Evolutionary conservation across 2,329 filamentous ascomycete species (phyloP), one percentile per base, ranked within the genome.

Genomic region (Ophiosphaerella korrae): DNA sequence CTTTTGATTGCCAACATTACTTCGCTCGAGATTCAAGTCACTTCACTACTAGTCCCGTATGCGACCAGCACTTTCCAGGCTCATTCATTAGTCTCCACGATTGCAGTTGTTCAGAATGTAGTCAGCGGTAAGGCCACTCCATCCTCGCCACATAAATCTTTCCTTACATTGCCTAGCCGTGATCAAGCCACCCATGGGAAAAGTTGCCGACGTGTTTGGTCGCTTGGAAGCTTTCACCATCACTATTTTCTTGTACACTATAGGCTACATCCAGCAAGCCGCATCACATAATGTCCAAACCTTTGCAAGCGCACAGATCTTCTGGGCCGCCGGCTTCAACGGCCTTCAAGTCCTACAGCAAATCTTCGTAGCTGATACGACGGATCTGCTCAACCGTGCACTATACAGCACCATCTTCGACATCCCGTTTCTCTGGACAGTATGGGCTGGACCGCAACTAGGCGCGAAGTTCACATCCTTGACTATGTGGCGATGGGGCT

Each of bases 1-100:
- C 66, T 86, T 53, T 76, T 86, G 48, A 84, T 88, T 75, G 84
- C 85, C 16, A 87, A 84, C 60, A 81, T 82, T 42, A 87, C 84
- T 5, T 88, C 85, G n/a, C 77, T 88, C 14, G 86, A 88, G 67
- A 80, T 80, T 13, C 86, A 88, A 64, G 84, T 84, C 7, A 85
- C 85, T 2, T 80, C 78, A 45, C 81, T 84, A 7, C 74, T 89
- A 41, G 80, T 81, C 13, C 81, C 83, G 18, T 88, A 84, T 74
- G 85, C 88, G 26, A 88, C 86, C 1, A 88, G 85, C 51, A 78
- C 81, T 2, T 89, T 88, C 64, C 76, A 77, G 34, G 78, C 80
- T 42, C 87, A 89, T 65, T 86, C 86, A 11, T 77, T 89, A 31
- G 78, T 88, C 36, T 84, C 86, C 13, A 88, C 85, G 0, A 82